Base-by-base conservation (phyloP, 768 basidiomycete genomes). In the Solioccasus polychromus region DNA sequence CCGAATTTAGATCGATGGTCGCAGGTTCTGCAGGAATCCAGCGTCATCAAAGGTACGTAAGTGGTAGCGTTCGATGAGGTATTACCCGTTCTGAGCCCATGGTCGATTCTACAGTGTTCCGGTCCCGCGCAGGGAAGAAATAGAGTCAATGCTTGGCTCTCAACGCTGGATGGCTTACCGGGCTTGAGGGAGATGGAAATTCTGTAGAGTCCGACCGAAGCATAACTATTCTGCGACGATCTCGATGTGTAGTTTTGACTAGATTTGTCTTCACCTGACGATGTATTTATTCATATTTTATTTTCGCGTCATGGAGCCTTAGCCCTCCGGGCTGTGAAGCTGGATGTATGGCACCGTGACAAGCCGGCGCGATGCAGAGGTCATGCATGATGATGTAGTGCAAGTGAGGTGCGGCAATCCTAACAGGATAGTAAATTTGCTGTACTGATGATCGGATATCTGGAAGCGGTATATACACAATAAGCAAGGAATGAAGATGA, bases 1-100 rank as follows among this genome's bases (percentile, higher is more conserved):
- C 32, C 14, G 29, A 44, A n/a, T 15, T 25, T 5, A n/a, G 24
- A 9, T 26, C 22, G 26, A 45, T 19, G 35, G 24, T 7, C 8
- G 24, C 5, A 10, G 28, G 9, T 14, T 39, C 38, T 19, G 3
- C 19, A n/a, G 37, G 7, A 26, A 32, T 25, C 7, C 47, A 36
- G 15, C 24, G 22, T 19, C 41, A 22, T 28, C 31, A 25, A 32
- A 53, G 46, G 58, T 57, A n/a, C 46, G 58, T 60, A 31, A 49
- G 47, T 51, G 23, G n/a, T 5, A 18, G 6, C 39, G 2, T 15
- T 26, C 9, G 6, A 24, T 3, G 19, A 25, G 0, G n/a, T 42
- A n/a, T 20, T 19, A 35, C 30, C 15, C 8, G n/a, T 15, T 12
- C 25, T 45, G 18, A 49, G 35, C 3, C 18, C 3, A 3, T 22